Conservation (phyloP, 1,139 yeast species). For the Diutina mesorugosa region DNA sequence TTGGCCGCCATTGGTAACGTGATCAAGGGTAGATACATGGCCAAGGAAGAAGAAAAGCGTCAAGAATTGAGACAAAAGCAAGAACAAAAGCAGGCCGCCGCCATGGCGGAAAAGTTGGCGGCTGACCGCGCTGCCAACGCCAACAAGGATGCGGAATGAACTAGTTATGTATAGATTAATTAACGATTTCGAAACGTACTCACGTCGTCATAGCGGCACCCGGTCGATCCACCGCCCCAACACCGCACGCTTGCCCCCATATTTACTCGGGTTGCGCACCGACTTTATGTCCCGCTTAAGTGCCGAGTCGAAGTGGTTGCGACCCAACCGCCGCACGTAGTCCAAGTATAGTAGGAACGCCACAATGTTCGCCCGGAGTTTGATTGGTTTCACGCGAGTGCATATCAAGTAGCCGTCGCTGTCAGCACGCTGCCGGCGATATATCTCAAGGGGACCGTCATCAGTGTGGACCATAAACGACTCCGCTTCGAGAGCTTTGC, state of each 20-base stretch:
- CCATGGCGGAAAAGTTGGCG: constrained; percentile 83
- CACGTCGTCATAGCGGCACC: background rate
- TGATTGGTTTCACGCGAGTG: background rate
- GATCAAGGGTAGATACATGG: constrained; percentile 88
- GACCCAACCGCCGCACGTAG: background rate
- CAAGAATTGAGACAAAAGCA: constrained; percentile 78
- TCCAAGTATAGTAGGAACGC: background rate
- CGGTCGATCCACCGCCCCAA: background rate
- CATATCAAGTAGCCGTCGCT: background rate
- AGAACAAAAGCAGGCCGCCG: constrained; percentile 80
- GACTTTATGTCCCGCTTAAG: background rate
- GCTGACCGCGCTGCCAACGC: constrained; percentile 50
- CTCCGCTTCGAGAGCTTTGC: background rate
- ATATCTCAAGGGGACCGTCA: background rate
- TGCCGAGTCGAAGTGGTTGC: background rate
- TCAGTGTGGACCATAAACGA: background rate
- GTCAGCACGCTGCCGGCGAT: background rate
- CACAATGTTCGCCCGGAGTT: background rate
- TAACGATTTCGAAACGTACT: background rate
- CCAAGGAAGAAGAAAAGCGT: constrained; percentile 91
- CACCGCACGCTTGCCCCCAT: background rate
- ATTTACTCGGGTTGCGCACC: background rate
- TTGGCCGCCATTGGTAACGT: constrained; percentile 89
- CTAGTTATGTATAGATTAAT: background rate
- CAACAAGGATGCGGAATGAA: constrained; percentile 2